phyloP scores from a whole-genome alignment of 495 filamentous ascomycete species.

The Aspergillus nanangensis region DNA sequence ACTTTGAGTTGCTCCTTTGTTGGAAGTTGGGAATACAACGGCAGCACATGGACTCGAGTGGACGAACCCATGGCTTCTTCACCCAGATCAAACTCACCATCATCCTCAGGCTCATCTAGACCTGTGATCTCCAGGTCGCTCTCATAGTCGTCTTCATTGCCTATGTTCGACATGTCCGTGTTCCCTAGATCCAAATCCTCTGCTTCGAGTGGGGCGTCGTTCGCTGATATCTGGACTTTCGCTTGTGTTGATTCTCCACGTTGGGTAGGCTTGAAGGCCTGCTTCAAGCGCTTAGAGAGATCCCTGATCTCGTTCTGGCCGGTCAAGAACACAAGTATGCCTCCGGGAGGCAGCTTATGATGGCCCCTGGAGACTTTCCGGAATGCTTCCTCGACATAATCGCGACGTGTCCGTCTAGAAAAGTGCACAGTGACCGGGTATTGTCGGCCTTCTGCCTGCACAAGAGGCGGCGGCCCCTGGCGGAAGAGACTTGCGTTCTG shows the following conservation, averaged over 20 bases:
- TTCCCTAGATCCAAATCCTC: constrained; percentile 85
- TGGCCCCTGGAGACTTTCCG: constrained; percentile 86
- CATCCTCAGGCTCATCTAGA: constrained; percentile 47
- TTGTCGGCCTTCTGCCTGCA: constrained; percentile 92
- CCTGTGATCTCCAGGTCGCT: constrained; percentile 45
- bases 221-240: constrained; percentile 67
- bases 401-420: constrained; percentile 70
- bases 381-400: constrained; percentile 87
- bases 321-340: constrained; percentile 93
- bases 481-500: constrained; percentile 78
- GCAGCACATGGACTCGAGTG: constrained; percentile 75
- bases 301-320: constrained; percentile 86
- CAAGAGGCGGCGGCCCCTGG: constrained; percentile 67
- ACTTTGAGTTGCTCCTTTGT: constrained; percentile 89
- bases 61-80: constrained; percentile 61
- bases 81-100: constrained; percentile 57
- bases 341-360: constrained; percentile 83
- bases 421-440: constrained; percentile 90
- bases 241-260: constrained; percentile 50
- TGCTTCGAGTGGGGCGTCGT: constrained; percentile 73
- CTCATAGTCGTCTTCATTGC: constrained; percentile 22
- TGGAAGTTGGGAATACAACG: constrained; percentile 90
- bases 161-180: constrained; percentile 40
- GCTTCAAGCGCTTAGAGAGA: constrained; percentile 71
- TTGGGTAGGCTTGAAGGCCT: constrained; percentile 60